Base-by-base conservation (phyloP, 23 red algal genomes). In the Agarophyton chilense region DNA sequence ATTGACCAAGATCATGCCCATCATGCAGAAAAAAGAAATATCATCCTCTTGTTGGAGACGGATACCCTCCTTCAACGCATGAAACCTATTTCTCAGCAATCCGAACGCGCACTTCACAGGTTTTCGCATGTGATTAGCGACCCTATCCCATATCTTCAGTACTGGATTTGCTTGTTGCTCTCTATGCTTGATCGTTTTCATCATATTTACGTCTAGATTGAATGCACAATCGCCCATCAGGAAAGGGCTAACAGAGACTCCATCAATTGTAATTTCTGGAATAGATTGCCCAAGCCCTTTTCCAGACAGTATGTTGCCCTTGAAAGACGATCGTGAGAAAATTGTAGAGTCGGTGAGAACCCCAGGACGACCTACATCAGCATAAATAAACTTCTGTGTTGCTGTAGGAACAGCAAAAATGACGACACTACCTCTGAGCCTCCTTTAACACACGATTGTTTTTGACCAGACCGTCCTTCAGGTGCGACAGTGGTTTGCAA, bases 161-260 rank as follows among this genome's bases (percentile, higher is more conserved):
- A 66, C 42, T 18, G 57, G 79, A 49, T 83, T 83, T 21, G 32
- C 55, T 17, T 16, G 18, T 6, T 18, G 25, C 29, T 60, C 57
- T 1, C 19, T 2, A 4, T 86, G 72, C 5, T 5, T 43, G 44
- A 14, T 44, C 5, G 42, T 86, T 31, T 86, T 86, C 82, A 86
- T 86, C 63, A 86, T 74, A 24, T 86, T 68, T 1, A 73, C 36
- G 19, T 21, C 49, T 12, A 73, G 6, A 14, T 32, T 21, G 34
- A 86, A 86, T 9, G 82, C 58, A 31, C 82, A 86, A 33, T 86
- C 82, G 1, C 63, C 82, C 1, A 72, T 86, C n/a, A 86, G 24
- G 26, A 72, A 86, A 5, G 61, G 82, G 2, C 66, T 34, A 25
- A 52, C 63, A 10, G 0, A 1, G 6, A 46, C 34, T n/a, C 45